Percentiles rank a stretch among this genome's conserved stretches.
Conservation (phyloP, 1,284 basidiomycete genomes). For the Nidula niveotomentosa region DNA sequence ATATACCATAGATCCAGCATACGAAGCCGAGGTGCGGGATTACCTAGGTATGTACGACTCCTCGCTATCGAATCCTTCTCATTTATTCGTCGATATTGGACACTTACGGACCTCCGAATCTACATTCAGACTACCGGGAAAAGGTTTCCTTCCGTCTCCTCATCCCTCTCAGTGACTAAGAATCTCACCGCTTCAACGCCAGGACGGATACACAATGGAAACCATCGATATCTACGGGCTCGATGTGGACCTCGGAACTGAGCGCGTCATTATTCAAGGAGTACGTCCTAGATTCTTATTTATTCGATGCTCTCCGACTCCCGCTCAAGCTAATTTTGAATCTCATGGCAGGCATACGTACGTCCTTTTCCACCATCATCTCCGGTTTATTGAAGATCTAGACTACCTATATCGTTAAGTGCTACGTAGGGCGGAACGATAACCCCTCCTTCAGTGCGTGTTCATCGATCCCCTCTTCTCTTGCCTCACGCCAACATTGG, state of each 20-base stretch:
- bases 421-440: conserved; percentile 77
- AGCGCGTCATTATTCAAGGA: conserved; percentile 53
- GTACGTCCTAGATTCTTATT: conserved; percentile 28
- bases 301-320: neutral
- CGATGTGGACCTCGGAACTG: conserved; percentile 40
- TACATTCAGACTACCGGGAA: conserved; percentile 67
- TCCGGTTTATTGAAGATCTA: no score
- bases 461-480: neutral
- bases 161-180: neutral
- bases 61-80: neutral
- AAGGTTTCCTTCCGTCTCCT: conserved; percentile 46
- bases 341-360: conserved; percentile 30
- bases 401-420: conserved; percentile 31
- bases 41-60: conserved; percentile 65
- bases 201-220: conserved; percentile 80
- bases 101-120: no score
- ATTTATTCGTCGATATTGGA: neutral
- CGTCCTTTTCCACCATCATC: conserved; percentile 3
- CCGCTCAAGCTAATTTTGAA: neutral
- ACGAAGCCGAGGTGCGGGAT: conserved; percentile 73
- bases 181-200: neutral
- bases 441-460: conserved; percentile 76
- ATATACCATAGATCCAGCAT: conserved; percentile 79
- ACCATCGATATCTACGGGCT: conserved; percentile 60
- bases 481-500: neutral